These are phyloP conservation scores for Magnolia kwangsiensis DNA, from an alignment of 164 flowering plant genomes.

Conservation along the genomic window DNA sequence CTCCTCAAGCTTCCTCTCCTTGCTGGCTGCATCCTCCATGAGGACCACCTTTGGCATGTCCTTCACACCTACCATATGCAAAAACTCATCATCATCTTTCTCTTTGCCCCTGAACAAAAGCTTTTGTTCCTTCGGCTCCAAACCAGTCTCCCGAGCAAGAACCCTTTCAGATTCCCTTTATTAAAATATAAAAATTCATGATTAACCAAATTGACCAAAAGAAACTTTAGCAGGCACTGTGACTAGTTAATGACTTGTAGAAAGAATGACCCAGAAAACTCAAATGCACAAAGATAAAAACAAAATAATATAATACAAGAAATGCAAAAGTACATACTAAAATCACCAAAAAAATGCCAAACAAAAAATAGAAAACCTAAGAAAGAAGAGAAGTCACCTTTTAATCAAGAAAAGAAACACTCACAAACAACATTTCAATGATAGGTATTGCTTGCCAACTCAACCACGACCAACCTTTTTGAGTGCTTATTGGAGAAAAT, in stretches of 20 bases:
- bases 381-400: no score
- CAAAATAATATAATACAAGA: neutral
- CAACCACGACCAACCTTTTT: no score
- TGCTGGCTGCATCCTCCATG: constrained; percentile 43
- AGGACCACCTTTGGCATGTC: constrained; percentile 51
- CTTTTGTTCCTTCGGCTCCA: constrained; percentile 48
- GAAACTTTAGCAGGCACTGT: neutral
- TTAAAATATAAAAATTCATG: neutral
- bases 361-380: no score
- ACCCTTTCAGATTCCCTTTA: constrained; percentile 53
- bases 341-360: no score
- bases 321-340: neutral
- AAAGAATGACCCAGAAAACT: neutral
- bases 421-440: no score
- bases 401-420: no score
- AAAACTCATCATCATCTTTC: constrained; percentile 42
- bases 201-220: neutral
- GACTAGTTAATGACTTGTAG: neutral
- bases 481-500: no score
- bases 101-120: constrained; percentile 62
- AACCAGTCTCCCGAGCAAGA: constrained; percentile 38
- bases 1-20: constrained; percentile 32
- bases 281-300: neutral
- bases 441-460: no score
- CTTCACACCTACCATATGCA: constrained; percentile 50